Conservation (phyloP, 441 rosid species). For the Monsonia emarginata region DNA sequence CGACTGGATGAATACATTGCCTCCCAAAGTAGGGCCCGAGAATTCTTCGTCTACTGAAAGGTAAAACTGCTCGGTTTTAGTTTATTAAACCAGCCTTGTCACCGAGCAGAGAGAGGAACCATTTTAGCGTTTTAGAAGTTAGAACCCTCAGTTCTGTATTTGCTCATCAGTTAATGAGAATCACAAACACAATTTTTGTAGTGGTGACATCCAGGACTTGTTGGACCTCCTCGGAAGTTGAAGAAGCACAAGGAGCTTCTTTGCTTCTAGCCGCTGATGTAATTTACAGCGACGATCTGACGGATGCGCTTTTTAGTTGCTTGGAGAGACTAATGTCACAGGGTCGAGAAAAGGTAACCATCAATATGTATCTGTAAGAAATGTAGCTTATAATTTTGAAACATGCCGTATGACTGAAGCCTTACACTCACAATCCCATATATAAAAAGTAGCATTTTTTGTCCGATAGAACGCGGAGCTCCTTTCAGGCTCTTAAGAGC, state of each 20-base stretch:
- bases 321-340: conserved; percentile 40
- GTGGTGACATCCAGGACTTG: conserved; percentile 27
- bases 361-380: background rate
- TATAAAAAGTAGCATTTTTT: too few relatives aligned
- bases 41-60: conserved; percentile 25
- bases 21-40: conserved; percentile 24
- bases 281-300: conserved; percentile 53
- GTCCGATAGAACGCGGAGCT: too few relatives aligned
- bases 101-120: background rate
- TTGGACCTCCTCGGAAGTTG: conserved; percentile 46
- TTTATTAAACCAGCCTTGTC: background rate
- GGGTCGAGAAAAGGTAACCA: conserved; percentile 45
- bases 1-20: conserved; percentile 68
- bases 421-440: too few relatives aligned
- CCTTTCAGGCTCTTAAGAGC: too few relatives aligned
- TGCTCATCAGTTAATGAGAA: background rate
- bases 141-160: too few relatives aligned
- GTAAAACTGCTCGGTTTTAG: conserved; percentile 21
- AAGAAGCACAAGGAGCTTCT: conserved; percentile 41
- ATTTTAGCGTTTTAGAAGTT: too few relatives aligned
- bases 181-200: conserved; percentile 7
- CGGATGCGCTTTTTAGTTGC: conserved; percentile 41
- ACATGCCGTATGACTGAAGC: too few relatives aligned
- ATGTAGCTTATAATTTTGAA: too few relatives aligned
- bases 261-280: conserved; percentile 65